Evolutionary conservation across 495 filamentous ascomycete genomes (phyloP), one percentile per base, ranked within the genome.

Genomic region (Neurospora pannonica): DNA sequence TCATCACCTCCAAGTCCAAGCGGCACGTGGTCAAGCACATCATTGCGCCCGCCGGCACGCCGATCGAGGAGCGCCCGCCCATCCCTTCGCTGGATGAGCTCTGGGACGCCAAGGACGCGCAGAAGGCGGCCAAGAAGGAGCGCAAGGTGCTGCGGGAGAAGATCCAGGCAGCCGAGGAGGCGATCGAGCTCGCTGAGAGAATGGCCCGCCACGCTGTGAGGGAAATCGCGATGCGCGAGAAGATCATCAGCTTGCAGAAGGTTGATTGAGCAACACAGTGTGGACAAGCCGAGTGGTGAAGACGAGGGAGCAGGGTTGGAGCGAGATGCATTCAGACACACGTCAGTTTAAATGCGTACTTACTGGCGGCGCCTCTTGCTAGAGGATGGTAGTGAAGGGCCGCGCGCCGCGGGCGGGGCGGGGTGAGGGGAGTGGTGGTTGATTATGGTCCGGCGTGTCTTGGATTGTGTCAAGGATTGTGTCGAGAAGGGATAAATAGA

Each of bases 1-100:
- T 84, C 78, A 88, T 90, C 19, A 86, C 87, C 73, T 88, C 87
- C 75, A 90, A 90, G 72, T 79, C 82, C 71, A 93, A 95, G 75
- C 90, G 87, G 37, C 92, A 95, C 81, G 91, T 95, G 38, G 90
- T 96, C 34, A 90, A 92, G 80, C 81, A 87, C 71, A 95, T 97
- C 77, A 85, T 97, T 75, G 89, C 92, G 67, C 54, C 93, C 90
- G 93, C 92, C 74, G 92, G 90, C 9, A 78, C 83, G 11, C 86
- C 88, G 4, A 87, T 93, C 76, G 83, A 88, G 34, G 86, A 86
- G 24, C 87, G 93, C 11, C 88, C 91, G 38, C 83, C 91, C 19
- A 83, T 97, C 2, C 85, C 90, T 76, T 89, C 87, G 2, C 78
- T 87, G n/a, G 88, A 89, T 75, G 89, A 94, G 82, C 85, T 88